A percentile compares a stretch with the other conserved stretches of the same genome.
Conservation (phyloP, 202 grass and related monocot species). For the Carex arenaria region DNA sequence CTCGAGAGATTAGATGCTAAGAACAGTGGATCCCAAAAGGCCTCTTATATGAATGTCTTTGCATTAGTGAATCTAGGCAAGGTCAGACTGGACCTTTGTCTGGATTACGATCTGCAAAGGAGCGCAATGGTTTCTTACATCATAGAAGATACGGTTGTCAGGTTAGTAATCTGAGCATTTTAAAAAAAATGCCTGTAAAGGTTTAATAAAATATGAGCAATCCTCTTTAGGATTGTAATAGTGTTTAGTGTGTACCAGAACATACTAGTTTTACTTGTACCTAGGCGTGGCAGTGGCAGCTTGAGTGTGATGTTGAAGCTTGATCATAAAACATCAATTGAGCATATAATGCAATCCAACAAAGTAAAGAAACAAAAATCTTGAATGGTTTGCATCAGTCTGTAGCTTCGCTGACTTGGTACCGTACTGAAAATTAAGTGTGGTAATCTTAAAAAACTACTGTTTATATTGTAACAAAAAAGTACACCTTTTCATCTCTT, state of each 20-base stretch:
- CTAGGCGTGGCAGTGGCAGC: not conserved
- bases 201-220: not conserved
- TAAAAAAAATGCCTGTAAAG: conserved; percentile 7
- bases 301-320: not conserved
- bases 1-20: conserved; percentile 31
- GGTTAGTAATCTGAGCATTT: conserved; percentile 37
- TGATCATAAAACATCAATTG: conserved; percentile 5
- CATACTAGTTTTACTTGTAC: conserved; percentile 18
- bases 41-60: conserved; percentile 38
- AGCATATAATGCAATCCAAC: not conserved
- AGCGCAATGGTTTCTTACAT: conserved; percentile 42
- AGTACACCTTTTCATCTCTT: not conserved
- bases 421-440: not conserved
- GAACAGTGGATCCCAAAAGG: conserved; percentile 22
- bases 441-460: not conserved
- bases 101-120: conserved; percentile 53
- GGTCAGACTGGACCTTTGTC: conserved; percentile 48
- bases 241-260: not conserved
- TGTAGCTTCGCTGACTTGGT: not conserved
- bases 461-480: conserved; percentile 9
- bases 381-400: not conserved
- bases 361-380: conserved; percentile 5
- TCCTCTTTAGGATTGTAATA: not conserved
- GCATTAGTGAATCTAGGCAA: conserved; percentile 56
- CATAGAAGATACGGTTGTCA: conserved; percentile 43